Evolutionary conservation across 441 rosid genomes (phyloP), one percentile per base, ranked within the genome.

Genomic region (Gossypium davidsonii): DNA sequence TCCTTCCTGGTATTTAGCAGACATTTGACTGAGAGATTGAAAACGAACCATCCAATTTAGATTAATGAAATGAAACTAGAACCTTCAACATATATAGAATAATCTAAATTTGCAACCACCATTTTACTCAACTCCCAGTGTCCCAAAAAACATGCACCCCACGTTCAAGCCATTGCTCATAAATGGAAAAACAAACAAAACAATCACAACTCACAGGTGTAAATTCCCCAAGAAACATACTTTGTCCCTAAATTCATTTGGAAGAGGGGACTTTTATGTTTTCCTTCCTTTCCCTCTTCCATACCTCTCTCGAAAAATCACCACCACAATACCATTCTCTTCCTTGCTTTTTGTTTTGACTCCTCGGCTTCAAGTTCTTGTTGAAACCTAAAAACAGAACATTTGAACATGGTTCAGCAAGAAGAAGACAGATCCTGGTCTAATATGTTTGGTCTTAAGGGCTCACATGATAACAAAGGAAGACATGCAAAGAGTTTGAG

Each of bases 371-470:
- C 6, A 9, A 39, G 4, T 25, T 68, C 6, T 60, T 75, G 26
- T 20, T 20, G 21, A 6, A 52, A n/a, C 55, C 17, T n/a, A 20
- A 53, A 37, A 0, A 8, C 15, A 39, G 61, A 3, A 37, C 6
- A 56, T 9, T 20, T 9, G 3, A 49, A 74, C 46, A 83, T 89
- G 93, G 94, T 79, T 62, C 84, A 85, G 55, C 81, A 79, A 83
- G 93, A 90, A 68, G 85, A 83, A 56, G 88, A 84, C 74, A 80
- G 26, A 74, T 79, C 73, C 55, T 82, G 57, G 80, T 79, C 90
- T 4, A 86, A 83, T 67, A 68, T 90, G 81, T 76, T 73, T 68
- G 74, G 81, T 84, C 85, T 85, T 70, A 75, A 71, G 58, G 89
- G 81, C 60, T 65, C 72, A 11, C 1, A 1, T 71, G 87, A 85